Conservation (phyloP, 2,329 filamentous ascomycete species). For the Botryotinia narcissicola region DNA sequence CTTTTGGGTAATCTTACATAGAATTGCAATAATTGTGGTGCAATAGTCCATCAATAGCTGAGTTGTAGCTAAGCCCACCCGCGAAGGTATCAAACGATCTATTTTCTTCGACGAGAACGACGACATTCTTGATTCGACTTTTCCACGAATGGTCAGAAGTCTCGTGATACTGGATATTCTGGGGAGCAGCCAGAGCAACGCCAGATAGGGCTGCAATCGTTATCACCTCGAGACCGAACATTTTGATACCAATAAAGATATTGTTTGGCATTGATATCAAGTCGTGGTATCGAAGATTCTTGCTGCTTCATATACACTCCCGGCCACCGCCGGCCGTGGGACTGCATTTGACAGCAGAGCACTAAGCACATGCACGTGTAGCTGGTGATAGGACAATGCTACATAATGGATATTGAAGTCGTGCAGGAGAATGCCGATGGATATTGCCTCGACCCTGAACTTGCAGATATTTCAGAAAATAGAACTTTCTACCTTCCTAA, state of each 20-base stretch:
- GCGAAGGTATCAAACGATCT: slow-evolving; percentile 43
- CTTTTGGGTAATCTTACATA: slow-evolving; percentile 32
- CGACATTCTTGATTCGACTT: slow-evolving; percentile 48
- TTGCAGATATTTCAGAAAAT: slow-evolving; percentile 7
- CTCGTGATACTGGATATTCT: slow-evolving; percentile 24
- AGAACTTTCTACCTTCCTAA: slow-evolving; percentile 19
- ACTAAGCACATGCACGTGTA: slow-evolving; percentile 16
- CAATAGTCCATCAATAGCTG: slow-evolving; percentile 41
- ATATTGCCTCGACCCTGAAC: neutral
- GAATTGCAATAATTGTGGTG: slow-evolving; percentile 44
- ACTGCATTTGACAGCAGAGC: neutral
- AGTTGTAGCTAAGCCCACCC: slow-evolving; percentile 42
- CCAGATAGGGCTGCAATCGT: slow-evolving; percentile 26
- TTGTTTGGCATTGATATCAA: neutral
- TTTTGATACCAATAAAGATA: slow-evolving; percentile 2
- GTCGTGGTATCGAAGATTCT: neutral
- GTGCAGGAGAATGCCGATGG: neutral
- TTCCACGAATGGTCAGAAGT: slow-evolving; percentile 29
- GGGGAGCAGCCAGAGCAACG: slow-evolving; percentile 27
- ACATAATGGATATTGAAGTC: neutral
- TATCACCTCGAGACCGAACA: slow-evolving; percentile 18
- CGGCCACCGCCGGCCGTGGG: neutral
- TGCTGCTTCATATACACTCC: slow-evolving; percentile 11
- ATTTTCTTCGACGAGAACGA: slow-evolving; percentile 47
- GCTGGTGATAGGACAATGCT: slow-evolving; percentile 14